These are phyloP conservation scores for Macrolepiota albuminosa DNA, from an alignment of 768 basidiomycete species.

Conservation along the genomic window DNA sequence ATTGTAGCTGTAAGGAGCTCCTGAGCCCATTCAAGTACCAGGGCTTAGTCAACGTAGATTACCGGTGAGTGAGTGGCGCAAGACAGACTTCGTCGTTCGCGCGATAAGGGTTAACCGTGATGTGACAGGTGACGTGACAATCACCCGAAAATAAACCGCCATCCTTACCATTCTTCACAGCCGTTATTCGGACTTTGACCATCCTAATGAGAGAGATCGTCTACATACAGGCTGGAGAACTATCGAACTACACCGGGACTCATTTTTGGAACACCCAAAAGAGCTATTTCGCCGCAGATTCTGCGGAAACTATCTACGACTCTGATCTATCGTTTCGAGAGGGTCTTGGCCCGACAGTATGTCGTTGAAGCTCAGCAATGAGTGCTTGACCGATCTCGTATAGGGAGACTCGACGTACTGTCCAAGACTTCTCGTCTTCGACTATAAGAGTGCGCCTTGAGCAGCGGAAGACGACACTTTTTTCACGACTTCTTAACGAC, in stretches of 20 bases:
- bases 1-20: background rate
- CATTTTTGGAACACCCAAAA: slow-evolving; percentile 86
- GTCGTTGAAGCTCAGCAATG: slow-evolving; percentile 11
- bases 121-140: slow-evolving; percentile 13
- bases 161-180: background rate
- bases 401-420: slow-evolving; percentile 47
- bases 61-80: background rate
- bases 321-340: slow-evolving; percentile 66
- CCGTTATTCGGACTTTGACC: background rate
- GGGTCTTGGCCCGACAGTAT: slow-evolving; percentile 45
- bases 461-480: background rate
- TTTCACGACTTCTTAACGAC: background rate
- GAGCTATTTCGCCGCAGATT: slow-evolving; percentile 51
- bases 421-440: slow-evolving; percentile 64
- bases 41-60: background rate
- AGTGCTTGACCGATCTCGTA: slow-evolving; percentile 1
- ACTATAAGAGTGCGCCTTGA: slow-evolving; percentile 52
- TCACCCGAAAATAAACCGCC: slow-evolving; percentile 4
- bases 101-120: slow-evolving; percentile 2
- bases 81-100: no score
- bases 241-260: slow-evolving; percentile 65
- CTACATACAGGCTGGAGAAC: slow-evolving; percentile 67
- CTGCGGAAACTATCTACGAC: slow-evolving; percentile 38
- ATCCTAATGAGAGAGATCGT: slow-evolving; percentile 68
- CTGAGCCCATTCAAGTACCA: background rate